Evolutionary conservation across 2,329 filamentous ascomycete species (phyloP), one percentile per base, ranked within the genome.

Genomic region (Aureobasidium sp.): DNA sequence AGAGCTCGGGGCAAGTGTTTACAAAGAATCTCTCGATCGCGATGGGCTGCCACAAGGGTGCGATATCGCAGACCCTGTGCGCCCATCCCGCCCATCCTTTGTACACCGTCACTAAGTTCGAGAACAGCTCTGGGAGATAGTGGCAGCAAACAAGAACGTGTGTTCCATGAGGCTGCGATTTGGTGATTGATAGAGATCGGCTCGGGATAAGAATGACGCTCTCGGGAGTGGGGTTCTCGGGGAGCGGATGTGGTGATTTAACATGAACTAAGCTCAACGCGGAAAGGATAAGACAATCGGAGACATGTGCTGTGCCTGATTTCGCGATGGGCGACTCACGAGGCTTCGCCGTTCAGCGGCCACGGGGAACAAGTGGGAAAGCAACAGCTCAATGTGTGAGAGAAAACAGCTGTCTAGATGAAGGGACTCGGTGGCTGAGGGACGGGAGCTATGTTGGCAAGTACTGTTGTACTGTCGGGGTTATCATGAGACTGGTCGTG

Each of bases 301-400:
- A 47, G 54, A 58, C 54, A 58, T 58, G 54, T 58, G 54, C 42
- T 58, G 54, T 58, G 54, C 54, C 54, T 58, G 54, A 58, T n/a
- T 58, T 58, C 42, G 32, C 53, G 16, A 45, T 45, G 36, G 50
- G 21, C 53, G 41, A 57, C 41, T 57, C 53, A 57, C 53, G 53
- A 57, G 54, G 45, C 44, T 59, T 59, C 36, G 57, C 44, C 57
- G 57, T 50, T 59, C 45, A 49, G 45, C 45, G 45, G 57, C 37
- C 57, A 34, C 16, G 57, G 45, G 29, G 57, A 49, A 50, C 41
- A 42, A 29, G 57, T 49, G 34, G 44, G 55, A 48, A 27, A 47
- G 30, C 32, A 50, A 10, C 32, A 49, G 27, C 10, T 48, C 45
- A 48, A 7, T 27, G 13, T 48, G 45, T 14, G 6, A 14, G 13